Conservation (phyloP, 2,329 filamentous ascomycete genomes). For the Aspergillus sojae region DNA sequence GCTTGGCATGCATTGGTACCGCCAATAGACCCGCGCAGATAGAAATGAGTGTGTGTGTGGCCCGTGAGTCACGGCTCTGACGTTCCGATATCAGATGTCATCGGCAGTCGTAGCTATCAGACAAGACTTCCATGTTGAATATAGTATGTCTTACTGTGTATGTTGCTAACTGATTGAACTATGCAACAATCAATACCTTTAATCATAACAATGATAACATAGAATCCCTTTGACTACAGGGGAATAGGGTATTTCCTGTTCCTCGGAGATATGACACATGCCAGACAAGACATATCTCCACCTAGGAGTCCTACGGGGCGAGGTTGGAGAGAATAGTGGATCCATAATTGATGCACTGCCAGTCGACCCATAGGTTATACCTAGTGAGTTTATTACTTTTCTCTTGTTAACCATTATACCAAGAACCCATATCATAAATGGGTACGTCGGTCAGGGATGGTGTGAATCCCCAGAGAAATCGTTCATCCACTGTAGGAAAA, state of each 20-base stretch:
- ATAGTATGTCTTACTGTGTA: not conserved
- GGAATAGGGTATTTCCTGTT: not conserved
- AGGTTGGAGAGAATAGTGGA: not conserved
- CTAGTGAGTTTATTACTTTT: not conserved
- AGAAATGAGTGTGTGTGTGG: not conserved
- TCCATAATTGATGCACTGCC: no score
- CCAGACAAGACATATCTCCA: not conserved
- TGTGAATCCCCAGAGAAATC: no score
- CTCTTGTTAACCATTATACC: not conserved
- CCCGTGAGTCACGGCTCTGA: not conserved
- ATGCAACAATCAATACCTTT: not conserved
- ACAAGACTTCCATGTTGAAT: not conserved
- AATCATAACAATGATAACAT: not conserved
- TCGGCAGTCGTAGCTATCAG: not conserved
- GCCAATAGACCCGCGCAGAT: not conserved
- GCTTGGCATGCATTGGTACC: not conserved
- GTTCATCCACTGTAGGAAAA: accelerated
- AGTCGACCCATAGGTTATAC: not conserved
- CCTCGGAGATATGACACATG: not conserved
- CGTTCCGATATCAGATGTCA: not conserved
- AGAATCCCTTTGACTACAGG: not conserved
- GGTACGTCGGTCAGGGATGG: no score
- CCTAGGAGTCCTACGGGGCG: not conserved
- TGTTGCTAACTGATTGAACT: not conserved
- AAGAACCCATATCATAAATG: not conserved